Conservation (phyloP, 257 asterid species). For the Petrea volubilis region DNA sequence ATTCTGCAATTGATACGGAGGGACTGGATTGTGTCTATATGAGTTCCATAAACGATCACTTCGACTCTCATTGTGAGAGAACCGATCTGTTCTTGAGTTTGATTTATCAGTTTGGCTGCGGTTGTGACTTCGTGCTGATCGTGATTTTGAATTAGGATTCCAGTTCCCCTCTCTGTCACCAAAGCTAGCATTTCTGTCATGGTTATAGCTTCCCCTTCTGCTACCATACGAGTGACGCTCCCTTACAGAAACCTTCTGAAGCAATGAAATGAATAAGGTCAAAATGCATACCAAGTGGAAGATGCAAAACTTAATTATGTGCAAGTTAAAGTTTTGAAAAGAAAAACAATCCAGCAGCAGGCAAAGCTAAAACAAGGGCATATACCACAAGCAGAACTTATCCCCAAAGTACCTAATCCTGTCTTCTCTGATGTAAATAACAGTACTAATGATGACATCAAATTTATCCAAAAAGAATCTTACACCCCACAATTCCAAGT, state of each 20-base stretch:
- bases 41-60: constrained; percentile 51
- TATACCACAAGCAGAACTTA: constrained; percentile 12
- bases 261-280: constrained; percentile 20
- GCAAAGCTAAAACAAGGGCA: no score
- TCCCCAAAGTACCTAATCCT: constrained; percentile 3
- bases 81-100: constrained; percentile 50
- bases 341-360: no score
- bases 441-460: background rate
- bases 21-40: constrained; percentile 26
- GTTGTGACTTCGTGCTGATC: constrained; percentile 45
- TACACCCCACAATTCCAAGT: constrained; percentile 2
- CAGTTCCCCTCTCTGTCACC: constrained; percentile 63
- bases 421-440: background rate
- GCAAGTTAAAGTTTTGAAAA: no score
- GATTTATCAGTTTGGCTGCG: constrained; percentile 56
- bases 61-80: constrained; percentile 44
- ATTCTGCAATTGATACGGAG: constrained; percentile 52
- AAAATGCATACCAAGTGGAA: background rate
- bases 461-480: background rate
- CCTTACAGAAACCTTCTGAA: constrained; percentile 55
- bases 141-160: constrained; percentile 50
- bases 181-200: constrained; percentile 49
- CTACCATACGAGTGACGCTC: constrained; percentile 54
- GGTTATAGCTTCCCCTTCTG: constrained; percentile 60
- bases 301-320: no score